These are phyloP conservation scores for Diplocarpon rosae DNA, from an alignment of 2,329 filamentous ascomycete species.

Conservation along the genomic window DNA sequence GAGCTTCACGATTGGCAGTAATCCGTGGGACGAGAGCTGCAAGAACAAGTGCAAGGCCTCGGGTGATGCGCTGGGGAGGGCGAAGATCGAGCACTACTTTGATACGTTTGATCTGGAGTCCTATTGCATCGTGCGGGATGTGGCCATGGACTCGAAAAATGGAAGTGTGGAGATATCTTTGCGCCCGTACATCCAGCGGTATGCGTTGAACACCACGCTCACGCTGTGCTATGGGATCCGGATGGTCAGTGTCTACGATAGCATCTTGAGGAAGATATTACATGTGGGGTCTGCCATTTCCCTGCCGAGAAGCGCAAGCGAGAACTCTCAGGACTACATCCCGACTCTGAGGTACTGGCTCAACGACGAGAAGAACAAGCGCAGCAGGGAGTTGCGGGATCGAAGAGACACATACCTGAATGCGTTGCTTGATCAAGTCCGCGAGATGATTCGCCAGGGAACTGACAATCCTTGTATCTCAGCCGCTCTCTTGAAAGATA, in stretches of 20 bases:
- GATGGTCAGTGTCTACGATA: slow-evolving; percentile 42
- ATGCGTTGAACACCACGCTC: slow-evolving; percentile 41
- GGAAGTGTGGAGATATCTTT: slow-evolving; percentile 34
- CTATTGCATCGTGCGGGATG: slow-evolving; percentile 38
- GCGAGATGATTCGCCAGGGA: slow-evolving; percentile 38
- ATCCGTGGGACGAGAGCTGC: slow-evolving; percentile 42
- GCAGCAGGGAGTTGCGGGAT: slow-evolving; percentile 35
- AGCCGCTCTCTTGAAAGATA: slow-evolving; percentile 41
- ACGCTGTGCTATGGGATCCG: slow-evolving; percentile 44
- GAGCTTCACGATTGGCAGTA: slow-evolving; percentile 44
- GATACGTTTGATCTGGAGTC: slow-evolving; percentile 44
- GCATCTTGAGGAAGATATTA: slow-evolving; percentile 39
- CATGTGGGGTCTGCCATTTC: slow-evolving; percentile 41
- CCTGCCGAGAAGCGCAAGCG: slow-evolving; percentile 37
- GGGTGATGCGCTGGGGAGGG: slow-evolving; percentile 35
- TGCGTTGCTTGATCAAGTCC: slow-evolving; percentile 37
- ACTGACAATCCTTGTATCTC: slow-evolving; percentile 44
- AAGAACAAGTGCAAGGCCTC: slow-evolving; percentile 42
- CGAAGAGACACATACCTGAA: slow-evolving; percentile 40
- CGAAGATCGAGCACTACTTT: slow-evolving; percentile 36
- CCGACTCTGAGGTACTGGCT: slow-evolving; percentile 38
- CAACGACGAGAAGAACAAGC: slow-evolving; percentile 39
- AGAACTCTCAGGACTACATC: slow-evolving; percentile 44
- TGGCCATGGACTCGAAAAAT: slow-evolving; percentile 33
- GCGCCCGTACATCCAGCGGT: slow-evolving; percentile 42